Conservation (phyloP, 768 basidiomycete genomes). For the Calocybe gangraenosa region DNA sequence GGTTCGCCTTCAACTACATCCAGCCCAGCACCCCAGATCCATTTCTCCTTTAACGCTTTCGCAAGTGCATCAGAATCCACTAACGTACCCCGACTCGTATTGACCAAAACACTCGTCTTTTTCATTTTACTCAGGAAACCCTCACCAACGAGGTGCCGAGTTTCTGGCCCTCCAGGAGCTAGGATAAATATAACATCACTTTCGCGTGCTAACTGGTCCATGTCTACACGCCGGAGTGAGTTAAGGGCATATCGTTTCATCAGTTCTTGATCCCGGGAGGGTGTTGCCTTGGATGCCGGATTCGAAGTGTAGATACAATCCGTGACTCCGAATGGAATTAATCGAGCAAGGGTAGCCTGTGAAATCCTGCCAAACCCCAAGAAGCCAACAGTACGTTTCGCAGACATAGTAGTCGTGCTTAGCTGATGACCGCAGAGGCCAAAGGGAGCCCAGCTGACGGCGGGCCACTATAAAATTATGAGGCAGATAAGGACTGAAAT, state of each 20-base stretch:
- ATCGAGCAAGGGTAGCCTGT: conserved; percentile 73
- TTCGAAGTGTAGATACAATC: conserved; percentile 65
- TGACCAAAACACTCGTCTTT: conserved; percentile 75
- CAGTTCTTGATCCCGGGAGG: conserved; percentile 36
- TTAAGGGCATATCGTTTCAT: conserved; percentile 26
- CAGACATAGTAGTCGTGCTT: conserved; percentile 45
- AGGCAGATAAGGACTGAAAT: background rate
- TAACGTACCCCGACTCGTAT: conserved; percentile 78
- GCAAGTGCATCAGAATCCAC: conserved; percentile 90
- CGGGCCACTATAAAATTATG: conserved; percentile 64
- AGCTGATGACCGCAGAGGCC: conserved; percentile 81
- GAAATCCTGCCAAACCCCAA: conserved; percentile 95
- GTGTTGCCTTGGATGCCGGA: conserved; percentile 44
- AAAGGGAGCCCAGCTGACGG: conserved; percentile 77
- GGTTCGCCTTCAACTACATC: conserved; percentile 97
- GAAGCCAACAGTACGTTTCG: conserved; percentile 75
- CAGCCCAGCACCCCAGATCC: conserved; percentile 90
- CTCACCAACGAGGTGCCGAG: conserved; percentile 70
- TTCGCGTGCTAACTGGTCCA: conserved; percentile 66
- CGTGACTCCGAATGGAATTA: conserved; percentile 80
- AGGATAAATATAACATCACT: conserved; percentile 87
- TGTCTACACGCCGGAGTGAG: conserved; percentile 53
- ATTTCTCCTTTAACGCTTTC: conserved; percentile 66
- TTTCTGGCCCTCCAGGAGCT: conserved; percentile 67
- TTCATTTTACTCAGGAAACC: conserved; percentile 83